phyloP scores from a whole-genome alignment of 2,329 filamentous ascomycete species.

The Cryphonectria japonica region DNA sequence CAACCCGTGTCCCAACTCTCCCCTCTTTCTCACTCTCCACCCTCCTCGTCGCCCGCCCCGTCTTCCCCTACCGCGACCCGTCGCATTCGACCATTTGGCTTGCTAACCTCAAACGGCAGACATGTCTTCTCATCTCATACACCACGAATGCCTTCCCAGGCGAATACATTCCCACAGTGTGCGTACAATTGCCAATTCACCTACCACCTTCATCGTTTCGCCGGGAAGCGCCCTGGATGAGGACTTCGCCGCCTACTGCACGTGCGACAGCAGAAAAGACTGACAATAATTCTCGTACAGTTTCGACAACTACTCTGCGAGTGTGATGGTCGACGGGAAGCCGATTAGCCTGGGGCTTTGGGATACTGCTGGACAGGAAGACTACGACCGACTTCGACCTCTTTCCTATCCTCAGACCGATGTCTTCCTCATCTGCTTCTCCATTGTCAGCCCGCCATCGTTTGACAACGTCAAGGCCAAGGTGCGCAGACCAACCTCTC shows the following conservation, averaged over 20 bases:
- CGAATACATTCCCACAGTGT: constrained; percentile 99
- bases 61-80: background rate
- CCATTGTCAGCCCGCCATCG: constrained; percentile 94
- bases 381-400: constrained; percentile 93
- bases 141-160: constrained; percentile 99
- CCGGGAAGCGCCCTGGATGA: constrained; percentile 16
- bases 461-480: constrained; percentile 99
- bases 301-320: constrained; percentile 98
- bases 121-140: constrained; percentile 98
- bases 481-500: constrained; percentile 56
- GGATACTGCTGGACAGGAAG: constrained; percentile 98
- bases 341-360: constrained; percentile 95
- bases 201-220: constrained; percentile 13
- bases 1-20: background rate
- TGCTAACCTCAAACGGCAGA: constrained; percentile 56
- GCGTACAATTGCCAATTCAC: constrained; percentile 30
- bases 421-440: constrained; percentile 98
- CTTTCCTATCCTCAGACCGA: constrained; percentile 98
- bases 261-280: constrained; percentile 26
- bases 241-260: background rate
- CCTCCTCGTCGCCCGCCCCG: background rate
- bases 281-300: constrained; percentile 49
- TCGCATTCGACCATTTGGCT: background rate
- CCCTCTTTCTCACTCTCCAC: background rate
- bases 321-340: constrained; percentile 98